Conservation (phyloP, 2,329 filamentous ascomycete species). For the Sarocladiaceae sp. region DNA sequence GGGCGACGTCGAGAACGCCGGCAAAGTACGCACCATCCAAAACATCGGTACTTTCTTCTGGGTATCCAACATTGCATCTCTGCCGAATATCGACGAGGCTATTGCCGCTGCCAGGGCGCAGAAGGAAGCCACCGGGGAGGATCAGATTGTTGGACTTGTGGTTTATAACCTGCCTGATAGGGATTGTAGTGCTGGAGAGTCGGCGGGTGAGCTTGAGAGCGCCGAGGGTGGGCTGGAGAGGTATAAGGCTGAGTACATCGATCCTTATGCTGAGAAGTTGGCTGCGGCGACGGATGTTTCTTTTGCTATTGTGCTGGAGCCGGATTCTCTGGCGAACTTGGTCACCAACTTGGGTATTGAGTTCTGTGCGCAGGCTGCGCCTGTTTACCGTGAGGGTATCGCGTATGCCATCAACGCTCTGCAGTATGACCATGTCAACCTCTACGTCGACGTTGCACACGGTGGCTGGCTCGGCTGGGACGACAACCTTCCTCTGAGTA, state of each 20-base stretch:
- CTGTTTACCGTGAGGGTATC: slow-evolving; percentile 35
- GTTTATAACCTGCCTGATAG: slow-evolving; percentile 41
- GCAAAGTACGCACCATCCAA: slow-evolving; percentile 32
- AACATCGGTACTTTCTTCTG: slow-evolving; percentile 38
- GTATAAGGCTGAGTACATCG: slow-evolving; percentile 37
- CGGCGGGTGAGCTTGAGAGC: slow-evolving; percentile 34
- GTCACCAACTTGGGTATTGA: slow-evolving; percentile 34
- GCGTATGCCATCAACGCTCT: slow-evolving; percentile 35
- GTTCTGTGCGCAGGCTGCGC: slow-evolving; percentile 32
- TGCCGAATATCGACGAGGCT: slow-evolving; percentile 33
- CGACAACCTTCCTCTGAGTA: slow-evolving; percentile 31
- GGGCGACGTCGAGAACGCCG: slow-evolving; percentile 32
- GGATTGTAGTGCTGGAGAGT: slow-evolving; percentile 40
- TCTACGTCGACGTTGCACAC: slow-evolving; percentile 39
- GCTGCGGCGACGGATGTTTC: slow-evolving; percentile 30
- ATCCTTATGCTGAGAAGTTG: slow-evolving; percentile 32
- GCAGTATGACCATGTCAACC: slow-evolving; percentile 31
- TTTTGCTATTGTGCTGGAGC: slow-evolving; percentile 40
- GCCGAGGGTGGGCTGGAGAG: slow-evolving; percentile 30
- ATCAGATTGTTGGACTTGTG: slow-evolving; percentile 38
- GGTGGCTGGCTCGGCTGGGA: slow-evolving; percentile 40
- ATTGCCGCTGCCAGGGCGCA: slow-evolving; percentile 31
- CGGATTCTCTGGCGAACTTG: slow-evolving; percentile 38
- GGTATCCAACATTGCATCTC: slow-evolving; percentile 32
- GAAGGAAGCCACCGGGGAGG: slow-evolving; percentile 28